These are phyloP conservation scores for Logfia minima DNA, from an alignment of 129 eudicot species.

Conservation along the genomic window DNA sequence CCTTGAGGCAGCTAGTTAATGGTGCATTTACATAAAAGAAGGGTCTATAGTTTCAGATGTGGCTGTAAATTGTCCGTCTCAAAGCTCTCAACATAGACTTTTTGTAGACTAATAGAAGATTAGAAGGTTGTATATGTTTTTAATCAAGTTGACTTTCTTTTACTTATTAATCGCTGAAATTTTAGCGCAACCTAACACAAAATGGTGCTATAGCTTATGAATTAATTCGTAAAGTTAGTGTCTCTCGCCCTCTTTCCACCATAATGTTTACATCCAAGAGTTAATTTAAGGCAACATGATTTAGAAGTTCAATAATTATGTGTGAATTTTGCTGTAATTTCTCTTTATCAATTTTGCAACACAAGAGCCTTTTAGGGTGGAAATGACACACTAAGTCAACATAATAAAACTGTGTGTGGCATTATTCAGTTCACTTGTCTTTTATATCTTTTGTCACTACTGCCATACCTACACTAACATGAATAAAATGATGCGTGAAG, in stretches of 20 bases:
- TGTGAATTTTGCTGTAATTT: conserved; percentile 1
- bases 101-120: not conserved
- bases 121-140: not conserved
- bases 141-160: conserved; percentile 12
- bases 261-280: not conserved
- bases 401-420: not conserved
- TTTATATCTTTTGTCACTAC: not conserved
- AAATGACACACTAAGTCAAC: not conserved
- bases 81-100: not conserved
- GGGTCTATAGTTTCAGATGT: conserved; percentile 1
- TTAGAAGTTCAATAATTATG: not conserved
- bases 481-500: conserved; percentile 37
- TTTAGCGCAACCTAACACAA: not conserved
- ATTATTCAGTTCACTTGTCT: not conserved
- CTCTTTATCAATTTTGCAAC: not conserved
- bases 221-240: too few relatives aligned
- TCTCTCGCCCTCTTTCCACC: not conserved
- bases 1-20: not conserved
- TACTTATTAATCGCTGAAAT: not conserved
- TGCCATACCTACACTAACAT: conserved; percentile 12
- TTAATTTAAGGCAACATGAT: not conserved
- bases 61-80: not conserved
- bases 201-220: not conserved
- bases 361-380: conserved; percentile 1
- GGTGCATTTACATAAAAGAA: conserved; percentile 2